Evolutionary conservation across 202 grass and related monocot genomes (phyloP), one percentile per base, ranked within the genome.

Genomic region (Thinopyrum obtusiflorum): DNA sequence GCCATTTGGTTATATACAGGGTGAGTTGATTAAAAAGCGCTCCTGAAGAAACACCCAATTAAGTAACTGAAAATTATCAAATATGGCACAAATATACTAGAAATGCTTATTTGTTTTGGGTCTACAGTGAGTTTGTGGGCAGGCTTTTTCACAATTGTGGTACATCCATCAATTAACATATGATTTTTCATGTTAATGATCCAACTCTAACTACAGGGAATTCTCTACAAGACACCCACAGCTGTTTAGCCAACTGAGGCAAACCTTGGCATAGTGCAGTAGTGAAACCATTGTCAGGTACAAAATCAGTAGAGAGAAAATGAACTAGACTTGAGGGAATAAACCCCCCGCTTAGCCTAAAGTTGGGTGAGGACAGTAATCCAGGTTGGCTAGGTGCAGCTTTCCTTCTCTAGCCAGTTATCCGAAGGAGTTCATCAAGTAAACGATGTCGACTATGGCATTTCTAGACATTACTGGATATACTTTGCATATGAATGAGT

Each of bases 21-120:
- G 97, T 99, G 40, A 99, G 92, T 83, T 99, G 93, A 92, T 99
- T 99, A 89, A 99, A 99, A 80, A 99, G 88, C 25, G 97, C 97
- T 39, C 97, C 97, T 98, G 82, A 86, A 89, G 21, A 87, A 83
- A 76, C 65, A 83, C 14, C 59, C 75, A 73, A 32, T 76, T 25
- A 51, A 84, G 32, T 74, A 31, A 68, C 86, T 86, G 46, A 86
- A 11, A 61, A 80, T 64, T 37, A 81, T 74, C 12, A 79, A 55
- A 72, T 15, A 77, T 68, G n/a, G n/a, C 76, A 59, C 13, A 46
- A 12, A 67, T 27, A 33, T 72, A 51, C n/a, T 9, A 85, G 23
- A 10, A 32, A 11, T 42, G 31, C 4, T 76, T 42, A 61, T 78
- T 82, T 23, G 7, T 49, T 62, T 77, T 80, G 25, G 44, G 77